Evolutionary conservation across 2,329 filamentous ascomycete species (phyloP).

Genomic region (Cordyceps fumosorosea): DNA sequence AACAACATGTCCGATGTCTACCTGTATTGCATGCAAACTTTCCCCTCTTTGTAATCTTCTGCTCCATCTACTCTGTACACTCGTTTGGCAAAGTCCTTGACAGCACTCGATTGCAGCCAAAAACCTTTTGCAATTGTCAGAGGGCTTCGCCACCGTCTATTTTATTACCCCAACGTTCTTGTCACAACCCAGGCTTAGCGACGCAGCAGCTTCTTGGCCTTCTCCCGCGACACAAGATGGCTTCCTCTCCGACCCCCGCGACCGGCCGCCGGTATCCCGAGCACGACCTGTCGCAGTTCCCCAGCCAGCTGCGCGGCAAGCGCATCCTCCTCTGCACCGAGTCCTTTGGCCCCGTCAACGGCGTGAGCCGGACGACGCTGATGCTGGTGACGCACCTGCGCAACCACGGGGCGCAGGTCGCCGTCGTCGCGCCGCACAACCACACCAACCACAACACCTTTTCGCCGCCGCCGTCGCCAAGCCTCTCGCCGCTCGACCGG

Average conservation of each 20-base stretch:
- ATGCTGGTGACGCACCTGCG: slow-evolving; percentile 63
- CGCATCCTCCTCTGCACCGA: slow-evolving; percentile 62
- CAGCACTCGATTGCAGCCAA: neutral
- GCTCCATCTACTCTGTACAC: neutral
- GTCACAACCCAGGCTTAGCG: neutral
- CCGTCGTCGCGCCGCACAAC: slow-evolving; percentile 59
- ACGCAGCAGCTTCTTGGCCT: neutral
- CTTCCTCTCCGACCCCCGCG: neutral
- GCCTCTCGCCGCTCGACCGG: slow-evolving; percentile 26
- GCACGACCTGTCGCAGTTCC: slow-evolving; percentile 40
- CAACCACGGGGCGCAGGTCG: slow-evolving; percentile 56
- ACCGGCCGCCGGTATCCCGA: slow-evolving; percentile 17
- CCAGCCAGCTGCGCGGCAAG: slow-evolving; percentile 47
- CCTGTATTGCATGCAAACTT: neutral
- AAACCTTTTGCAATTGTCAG: neutral
- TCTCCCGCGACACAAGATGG: neutral
- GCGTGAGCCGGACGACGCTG: slow-evolving; percentile 64
- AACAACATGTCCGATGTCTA: neutral
- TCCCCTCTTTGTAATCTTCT: neutral
- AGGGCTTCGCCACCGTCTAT: neutral
- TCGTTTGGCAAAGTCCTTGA: neutral
- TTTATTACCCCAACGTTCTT: neutral
- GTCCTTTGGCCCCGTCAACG: slow-evolving; percentile 66
- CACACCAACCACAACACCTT: slow-evolving; percentile 50
- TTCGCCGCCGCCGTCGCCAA: slow-evolving; percentile 34